A percentile compares a stretch with the other conserved stretches of the same genome.
These are phyloP conservation scores for Gossypium schwendimanii DNA, from an alignment of 441 rosid genomes.

Conservation along the genomic window DNA sequence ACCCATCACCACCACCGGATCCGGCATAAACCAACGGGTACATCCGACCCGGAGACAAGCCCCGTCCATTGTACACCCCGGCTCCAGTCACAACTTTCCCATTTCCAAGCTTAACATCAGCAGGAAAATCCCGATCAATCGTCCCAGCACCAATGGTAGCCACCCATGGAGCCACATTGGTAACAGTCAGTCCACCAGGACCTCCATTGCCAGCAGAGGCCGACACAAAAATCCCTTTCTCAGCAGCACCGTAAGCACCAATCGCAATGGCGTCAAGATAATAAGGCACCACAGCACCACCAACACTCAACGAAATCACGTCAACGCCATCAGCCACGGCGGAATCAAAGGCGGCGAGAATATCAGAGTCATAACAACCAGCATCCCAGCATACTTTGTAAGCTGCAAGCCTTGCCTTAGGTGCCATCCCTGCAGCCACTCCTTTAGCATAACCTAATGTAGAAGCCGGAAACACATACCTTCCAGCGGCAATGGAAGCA, in stretches of 20 bases:
- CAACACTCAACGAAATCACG: conserved; percentile 73
- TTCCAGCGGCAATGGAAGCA: conserved; percentile 55
- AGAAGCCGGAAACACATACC: conserved; percentile 61
- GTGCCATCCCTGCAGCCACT: conserved; percentile 73
- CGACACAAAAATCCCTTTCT: conserved; percentile 69
- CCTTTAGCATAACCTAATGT: conserved; percentile 62
- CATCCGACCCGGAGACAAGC: conserved; percentile 41
- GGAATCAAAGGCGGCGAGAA: conserved; percentile 77
- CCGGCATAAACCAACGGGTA: conserved; percentile 52
- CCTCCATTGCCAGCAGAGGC: conserved; percentile 76
- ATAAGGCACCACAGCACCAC: conserved; percentile 88
- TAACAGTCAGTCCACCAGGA: conserved; percentile 57
- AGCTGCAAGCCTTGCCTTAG: conserved; percentile 59
- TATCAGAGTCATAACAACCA: conserved; percentile 74
- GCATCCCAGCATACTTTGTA: conserved; percentile 70
- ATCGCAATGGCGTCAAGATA: conserved; percentile 80
- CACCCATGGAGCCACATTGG: conserved; percentile 69
- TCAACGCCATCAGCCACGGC: conserved; percentile 84
- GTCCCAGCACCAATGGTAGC: conserved; percentile 63
- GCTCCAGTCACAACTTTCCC: conserved; percentile 40
- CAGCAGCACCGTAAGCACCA: conserved; percentile 70
- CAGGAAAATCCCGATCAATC: conserved; percentile 58
- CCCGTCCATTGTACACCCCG: conserved; percentile 51
- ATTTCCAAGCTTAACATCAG: conserved; percentile 52
- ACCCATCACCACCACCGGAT: conserved; percentile 61